These are phyloP conservation scores for Populus tremula DNA, from an alignment of 345 rosid genomes.

Conservation along the genomic window DNA sequence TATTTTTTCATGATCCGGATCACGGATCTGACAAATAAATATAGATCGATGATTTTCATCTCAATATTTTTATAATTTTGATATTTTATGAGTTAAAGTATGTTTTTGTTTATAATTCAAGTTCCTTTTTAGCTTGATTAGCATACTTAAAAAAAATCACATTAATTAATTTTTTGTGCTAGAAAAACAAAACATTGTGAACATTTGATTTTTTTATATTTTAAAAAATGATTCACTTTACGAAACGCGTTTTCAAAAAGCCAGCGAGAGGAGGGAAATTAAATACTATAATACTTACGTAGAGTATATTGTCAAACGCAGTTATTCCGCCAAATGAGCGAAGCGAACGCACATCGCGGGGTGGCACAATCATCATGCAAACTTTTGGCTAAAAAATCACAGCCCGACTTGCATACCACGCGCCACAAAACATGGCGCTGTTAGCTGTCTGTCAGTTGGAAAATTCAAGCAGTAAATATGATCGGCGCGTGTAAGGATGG, in stretches of 20 bases:
- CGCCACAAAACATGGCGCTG: neutral
- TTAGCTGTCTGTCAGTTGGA: neutral
- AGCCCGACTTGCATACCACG: neutral
- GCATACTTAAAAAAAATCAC: too few species aligned
- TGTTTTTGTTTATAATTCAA: too few species aligned
- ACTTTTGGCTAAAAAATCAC: neutral
- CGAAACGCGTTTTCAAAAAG: conserved; percentile 10
- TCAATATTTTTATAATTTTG: too few species aligned
- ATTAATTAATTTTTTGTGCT: too few species aligned
- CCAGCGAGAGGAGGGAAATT: neutral
- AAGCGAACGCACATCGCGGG: neutral
- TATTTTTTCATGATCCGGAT: rapidly evolving
- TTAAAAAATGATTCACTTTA: neutral
- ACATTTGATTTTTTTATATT: too few species aligned
- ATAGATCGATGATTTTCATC: rapidly evolving
- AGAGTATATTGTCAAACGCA: neutral
- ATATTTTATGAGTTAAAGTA: too few species aligned
- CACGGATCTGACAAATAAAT: rapidly evolving
- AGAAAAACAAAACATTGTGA: too few species aligned
- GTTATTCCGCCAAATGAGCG: conserved; percentile 4
- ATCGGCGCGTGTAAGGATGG: neutral
- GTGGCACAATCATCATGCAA: neutral
- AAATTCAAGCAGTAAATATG: neutral
- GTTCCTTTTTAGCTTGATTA: too few species aligned
- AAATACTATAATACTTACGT: too few species aligned